phyloP scores from a whole-genome alignment of 2,329 filamentous ascomycete species.

The Ampelomyces quisqualis region DNA sequence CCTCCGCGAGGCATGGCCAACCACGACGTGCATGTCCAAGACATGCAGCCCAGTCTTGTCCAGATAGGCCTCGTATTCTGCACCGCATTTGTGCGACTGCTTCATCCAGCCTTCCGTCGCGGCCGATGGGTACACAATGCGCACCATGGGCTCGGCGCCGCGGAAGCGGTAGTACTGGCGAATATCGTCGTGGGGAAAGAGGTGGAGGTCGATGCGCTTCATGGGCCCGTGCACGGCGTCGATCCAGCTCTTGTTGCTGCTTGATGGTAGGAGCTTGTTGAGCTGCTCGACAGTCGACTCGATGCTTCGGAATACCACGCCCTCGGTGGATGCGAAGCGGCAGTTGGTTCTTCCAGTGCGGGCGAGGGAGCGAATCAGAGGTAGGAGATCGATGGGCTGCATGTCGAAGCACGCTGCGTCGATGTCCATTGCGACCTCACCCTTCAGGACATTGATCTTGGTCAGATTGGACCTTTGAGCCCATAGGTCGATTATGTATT shows the following conservation, averaged over 20 bases:
- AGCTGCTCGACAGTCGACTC: constrained; percentile 13
- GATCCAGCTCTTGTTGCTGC: constrained; percentile 11
- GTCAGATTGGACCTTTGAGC: not conserved
- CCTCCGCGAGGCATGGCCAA: constrained; percentile 14
- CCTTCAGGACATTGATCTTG: constrained; percentile 6
- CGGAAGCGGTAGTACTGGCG: constrained; percentile 17
- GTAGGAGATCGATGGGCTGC: constrained; percentile 16
- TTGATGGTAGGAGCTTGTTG: constrained; percentile 12
- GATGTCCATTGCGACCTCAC: constrained; percentile 26
- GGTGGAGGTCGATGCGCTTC: constrained; percentile 14
- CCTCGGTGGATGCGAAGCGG: constrained; percentile 12
- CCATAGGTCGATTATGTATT: constrained; percentile 13
- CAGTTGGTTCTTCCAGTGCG: constrained; percentile 6
- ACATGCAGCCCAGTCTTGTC: constrained; percentile 7
- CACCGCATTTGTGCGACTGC: constrained; percentile 12
- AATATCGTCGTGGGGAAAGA: constrained; percentile 16
- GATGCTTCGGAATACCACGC: constrained; percentile 15
- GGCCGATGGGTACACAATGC: constrained; percentile 14
- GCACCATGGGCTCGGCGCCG: constrained; percentile 16
- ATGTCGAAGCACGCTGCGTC: constrained; percentile 18
- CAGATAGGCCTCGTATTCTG: constrained; percentile 12
- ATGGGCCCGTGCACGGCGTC: constrained; percentile 11
- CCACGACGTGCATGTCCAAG: constrained; percentile 14
- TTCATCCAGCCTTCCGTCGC: constrained; percentile 16
- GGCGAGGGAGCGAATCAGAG: constrained; percentile 10